Evolutionary conservation across 805 yeast genomes (phyloP), one percentile per base, ranked within the genome.

Genomic region (Metschnikowia sp.): DNA sequence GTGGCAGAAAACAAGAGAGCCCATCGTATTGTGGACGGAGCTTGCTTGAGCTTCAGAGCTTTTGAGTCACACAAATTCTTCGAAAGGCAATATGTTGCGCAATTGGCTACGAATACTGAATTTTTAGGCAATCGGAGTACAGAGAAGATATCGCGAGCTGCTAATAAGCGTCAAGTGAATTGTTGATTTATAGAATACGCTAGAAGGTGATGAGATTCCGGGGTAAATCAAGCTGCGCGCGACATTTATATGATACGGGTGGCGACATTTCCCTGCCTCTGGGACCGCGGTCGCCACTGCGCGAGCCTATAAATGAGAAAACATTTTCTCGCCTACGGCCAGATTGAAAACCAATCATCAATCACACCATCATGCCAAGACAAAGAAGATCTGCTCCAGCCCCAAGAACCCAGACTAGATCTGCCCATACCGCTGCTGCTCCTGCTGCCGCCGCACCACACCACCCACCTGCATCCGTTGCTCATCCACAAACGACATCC

Each of bases 341-440:
- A 1, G 2, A 22, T 22, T 22, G 6, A 22, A 22, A 22, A 4
- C 6, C 6, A 22, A 6, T 22, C 39, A 38, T 70, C 8, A 32
- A 10, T 26, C 11, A 40, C 18, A 22, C 45, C 39, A 53, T 35
- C 40, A 72, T 72, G 77, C 63, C 83, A 54, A 79, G 79, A 62
- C 82, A 78, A 64, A 77, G 79, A 64, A 74, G 79, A 63, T 69
- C 78, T 46, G 71, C 78, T 39, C 76, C 77, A 52, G 76, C 75
- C 49, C 32, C 48, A 8, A 67, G 72, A 60, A 59, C 69, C 19
- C 88, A 79, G 64, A 62, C 80, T 37, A 83, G 95, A 74, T 76
- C 83, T 28, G 89, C 91, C 32, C 83, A 84, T 55, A 83, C 96
- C 37, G 83, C 90, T 60, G 80, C 83, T 36, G 77, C 80, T 45